Conservation (phyloP, 495 filamentous ascomycete species). For the Astrocystis sublimbata region DNA sequence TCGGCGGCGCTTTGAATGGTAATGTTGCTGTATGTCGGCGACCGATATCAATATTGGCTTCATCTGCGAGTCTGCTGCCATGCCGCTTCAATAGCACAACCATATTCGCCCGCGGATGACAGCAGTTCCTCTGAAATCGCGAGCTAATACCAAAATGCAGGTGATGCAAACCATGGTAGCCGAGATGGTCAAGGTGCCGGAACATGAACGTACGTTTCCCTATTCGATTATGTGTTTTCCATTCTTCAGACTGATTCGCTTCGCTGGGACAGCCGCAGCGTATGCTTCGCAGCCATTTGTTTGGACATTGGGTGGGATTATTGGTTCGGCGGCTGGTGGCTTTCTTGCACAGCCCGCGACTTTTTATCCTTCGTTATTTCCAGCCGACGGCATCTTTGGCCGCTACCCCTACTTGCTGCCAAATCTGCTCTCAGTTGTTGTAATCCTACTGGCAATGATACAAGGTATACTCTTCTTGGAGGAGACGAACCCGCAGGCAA, state of each 20-base stretch:
- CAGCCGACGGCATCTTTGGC: slow-evolving; percentile 69
- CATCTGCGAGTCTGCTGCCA: background rate
- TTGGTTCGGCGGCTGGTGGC: slow-evolving; percentile 80
- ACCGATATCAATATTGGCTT: background rate
- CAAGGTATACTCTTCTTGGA: slow-evolving; percentile 82
- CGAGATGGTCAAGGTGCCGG: slow-evolving; percentile 79
- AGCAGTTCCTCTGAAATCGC: too few species aligned
- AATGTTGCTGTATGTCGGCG: slow-evolving; percentile 41
- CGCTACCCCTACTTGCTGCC: slow-evolving; percentile 80
- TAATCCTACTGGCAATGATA: slow-evolving; percentile 68
- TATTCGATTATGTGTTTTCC: slow-evolving; percentile 1
- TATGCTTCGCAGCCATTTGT: slow-evolving; percentile 92
- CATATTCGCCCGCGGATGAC: too few species aligned
- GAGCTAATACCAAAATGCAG: slow-evolving; percentile 9
- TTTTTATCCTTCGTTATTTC: slow-evolving; percentile 71
- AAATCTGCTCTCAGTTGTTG: slow-evolving; percentile 75
- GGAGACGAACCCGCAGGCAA: slow-evolving; percentile 68
- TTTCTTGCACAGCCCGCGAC: slow-evolving; percentile 74
- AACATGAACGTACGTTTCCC: slow-evolving; percentile 66
- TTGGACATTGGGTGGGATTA: slow-evolving; percentile 82
- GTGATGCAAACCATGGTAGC: slow-evolving; percentile 89
- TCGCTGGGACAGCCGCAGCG: slow-evolving; percentile 57
- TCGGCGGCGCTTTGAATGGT: slow-evolving; percentile 84
- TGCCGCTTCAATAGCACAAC: too few species aligned
- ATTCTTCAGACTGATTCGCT: slow-evolving; percentile 17